Base-by-base conservation (phyloP, 768 basidiomycete species). In the Naganishia friedmannii region DNA sequence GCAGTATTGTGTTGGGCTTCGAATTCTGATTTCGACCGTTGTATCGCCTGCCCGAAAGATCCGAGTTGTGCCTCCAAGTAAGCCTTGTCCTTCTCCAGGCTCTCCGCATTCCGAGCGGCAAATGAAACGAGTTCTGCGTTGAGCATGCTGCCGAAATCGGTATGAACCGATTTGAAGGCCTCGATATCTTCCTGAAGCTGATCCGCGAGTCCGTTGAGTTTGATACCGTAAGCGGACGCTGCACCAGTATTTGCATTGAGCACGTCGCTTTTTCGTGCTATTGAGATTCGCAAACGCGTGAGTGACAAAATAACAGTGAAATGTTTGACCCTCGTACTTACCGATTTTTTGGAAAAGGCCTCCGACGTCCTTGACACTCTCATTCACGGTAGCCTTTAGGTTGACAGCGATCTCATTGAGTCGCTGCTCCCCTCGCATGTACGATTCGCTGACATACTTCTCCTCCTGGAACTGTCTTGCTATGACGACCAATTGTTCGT, bases 261-360 rank as follows among this genome's bases (percentile, higher is more conserved):
- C 13, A 87, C 83, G 28, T 82, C 82, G 37, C 86, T 83, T 76
- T 90, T 93, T 70, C 93, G 89, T 51, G 90, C 93, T 94, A 73
- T 19, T 42, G 17, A 10, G n/a, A 15, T 23, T 21, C 6, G 23
- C 2, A 13, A 15, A 12, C 34, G 29, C 1, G 9, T 17, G 26
- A 57, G 53, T 53, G 6, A 66, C 10, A 31, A 0, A 28, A 45
- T 13, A 2, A 19, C 1, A 37, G n/a, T 57, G 28, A 58, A 57
- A 34, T 1, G 60, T 51, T 51, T 29, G 45, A 7, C 51, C 8
- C 37, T 4, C 29, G 29, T 29, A 75, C 87, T 76, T 76, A 93
- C 93, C 90, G 55, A 96, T 86, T 81, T 95, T 96, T 53, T 87
- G 87, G 73, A 92, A 91, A 28, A 94, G 81, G 0, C 87, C 86